Evolutionary conservation across 306 rosid genomes (phyloP).

Genomic region (Echinosophora koreensis): DNA sequence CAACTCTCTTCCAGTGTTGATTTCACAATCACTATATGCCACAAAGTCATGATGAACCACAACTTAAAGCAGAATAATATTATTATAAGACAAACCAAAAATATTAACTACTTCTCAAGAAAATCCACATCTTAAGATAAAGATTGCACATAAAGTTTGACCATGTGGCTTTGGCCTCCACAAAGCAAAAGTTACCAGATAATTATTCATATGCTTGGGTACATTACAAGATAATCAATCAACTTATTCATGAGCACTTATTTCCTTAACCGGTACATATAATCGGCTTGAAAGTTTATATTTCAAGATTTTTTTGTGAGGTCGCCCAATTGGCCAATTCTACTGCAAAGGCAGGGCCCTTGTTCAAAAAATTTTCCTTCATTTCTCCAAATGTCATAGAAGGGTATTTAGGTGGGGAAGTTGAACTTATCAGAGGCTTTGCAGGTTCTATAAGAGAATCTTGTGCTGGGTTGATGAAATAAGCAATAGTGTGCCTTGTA

Average conservation of each 20-base stretch:
- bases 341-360: slow-evolving; percentile 47
- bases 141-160: no score
- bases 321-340: slow-evolving; percentile 40
- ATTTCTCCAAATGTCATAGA: slow-evolving; percentile 60
- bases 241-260: not conserved
- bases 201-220: not conserved
- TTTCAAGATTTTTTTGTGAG: not conserved
- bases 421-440: slow-evolving; percentile 44
- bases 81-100: no score
- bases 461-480: slow-evolving; percentile 61
- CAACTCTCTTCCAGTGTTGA: no score
- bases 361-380: slow-evolving; percentile 30
- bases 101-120: no score
- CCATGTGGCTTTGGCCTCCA: no score
- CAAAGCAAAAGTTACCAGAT: no score
- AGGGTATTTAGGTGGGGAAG: slow-evolving; percentile 55
- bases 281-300: not conserved
- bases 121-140: no score
- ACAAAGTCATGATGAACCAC: no score
- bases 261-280: not conserved
- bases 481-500: slow-evolving; percentile 55
- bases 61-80: no score
- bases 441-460: slow-evolving; percentile 65
- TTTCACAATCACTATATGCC: no score
- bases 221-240: not conserved